Conservation (phyloP, 345 rosid species). For the Euphorbia tirucalli region DNA sequence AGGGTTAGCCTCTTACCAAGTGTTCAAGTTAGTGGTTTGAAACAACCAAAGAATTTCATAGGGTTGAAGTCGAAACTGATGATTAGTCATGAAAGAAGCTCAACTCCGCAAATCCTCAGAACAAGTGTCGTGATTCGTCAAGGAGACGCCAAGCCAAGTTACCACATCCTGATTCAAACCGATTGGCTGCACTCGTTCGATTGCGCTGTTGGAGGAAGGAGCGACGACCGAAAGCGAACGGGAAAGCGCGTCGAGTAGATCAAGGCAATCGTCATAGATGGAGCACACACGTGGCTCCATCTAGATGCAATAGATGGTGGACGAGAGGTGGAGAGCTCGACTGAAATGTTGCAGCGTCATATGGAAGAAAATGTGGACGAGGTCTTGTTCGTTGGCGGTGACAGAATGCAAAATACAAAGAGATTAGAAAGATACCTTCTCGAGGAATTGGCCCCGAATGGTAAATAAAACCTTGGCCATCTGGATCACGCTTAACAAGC, state of each 20-base stretch:
- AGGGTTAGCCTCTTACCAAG: no score
- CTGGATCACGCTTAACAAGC: no score
- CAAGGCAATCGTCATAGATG: conserved; percentile 81
- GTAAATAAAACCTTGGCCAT: no score
- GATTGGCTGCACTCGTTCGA: neutral
- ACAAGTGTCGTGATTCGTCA: conserved; percentile 95
- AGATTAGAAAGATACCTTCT: no score
- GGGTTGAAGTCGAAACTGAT: no score
- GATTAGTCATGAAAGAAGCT: no score
- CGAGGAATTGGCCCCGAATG: no score
- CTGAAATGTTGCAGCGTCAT: conserved; percentile 81
- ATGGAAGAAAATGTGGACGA: conserved; percentile 88
- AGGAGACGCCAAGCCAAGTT: conserved; percentile 95
- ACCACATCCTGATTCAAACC: conserved; percentile 56
- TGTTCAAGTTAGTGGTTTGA: no score
- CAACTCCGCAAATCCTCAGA: conserved; percentile 59
- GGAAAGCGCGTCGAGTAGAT: conserved; percentile 74
- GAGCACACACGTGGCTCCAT: conserved; percentile 65
- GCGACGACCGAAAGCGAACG: conserved; percentile 57
- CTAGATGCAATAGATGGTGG: conserved; percentile 44
- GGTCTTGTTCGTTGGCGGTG: conserved; percentile 56
- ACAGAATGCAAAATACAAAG: no score
- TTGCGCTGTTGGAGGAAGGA: conserved; percentile 16
- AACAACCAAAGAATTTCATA: no score
- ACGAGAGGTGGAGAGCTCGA: conserved; percentile 63